Base-by-base conservation (phyloP, 331 rosid genomes). In the Phaseolus coccineus region DNA sequence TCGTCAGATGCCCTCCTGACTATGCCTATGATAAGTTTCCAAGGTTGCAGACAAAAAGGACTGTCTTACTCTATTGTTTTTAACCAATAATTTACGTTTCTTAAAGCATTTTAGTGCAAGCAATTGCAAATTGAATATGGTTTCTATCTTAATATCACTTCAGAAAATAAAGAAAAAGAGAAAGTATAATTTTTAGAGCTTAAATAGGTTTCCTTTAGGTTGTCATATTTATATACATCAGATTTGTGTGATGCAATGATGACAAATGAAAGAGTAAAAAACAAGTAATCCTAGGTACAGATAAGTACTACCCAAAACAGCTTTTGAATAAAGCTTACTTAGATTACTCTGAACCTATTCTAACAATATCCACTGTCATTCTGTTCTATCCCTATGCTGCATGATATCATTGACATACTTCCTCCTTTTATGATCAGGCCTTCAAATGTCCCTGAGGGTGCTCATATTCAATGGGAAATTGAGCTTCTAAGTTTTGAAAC, bases 11-110 rank as follows among this genome's bases (percentile, higher is more conserved):
- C 25, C 99, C 97, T 35, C 98, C 99, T 7, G 98, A 96, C 87
- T 96, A 90, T 89, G 99, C 97, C 79, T 91, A 93, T 71, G 98
- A 96, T 91, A 93, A 96, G 76, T 91, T 96, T 74, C 84, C 88
- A 12, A 96, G 99, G 97, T 91, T 81, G 74, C 40, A 33, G 73
- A 75, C 69, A 55, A 72, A 50, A 55, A 55, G 70, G 19, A 19
- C 22, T 42, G 80, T 85, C 6, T 67, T 42, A 71, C 33, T 28
- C 51, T 24, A 14, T 42, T 42, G 12, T 28, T 57, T 22, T 44
- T n/a, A 65, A 56, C 31, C 39, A 64, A 27, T 62, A 33, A 56
- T 57, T 81, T 66, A 13, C 25, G 63, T 75, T 78, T 75, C 70
- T 25, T 69, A 16, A 55, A 44, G 39, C 62, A 58, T 81, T 78